Evolutionary conservation across 768 basidiomycete genomes (phyloP).

Genomic region (Holtermanniella nyarrowii): DNA sequence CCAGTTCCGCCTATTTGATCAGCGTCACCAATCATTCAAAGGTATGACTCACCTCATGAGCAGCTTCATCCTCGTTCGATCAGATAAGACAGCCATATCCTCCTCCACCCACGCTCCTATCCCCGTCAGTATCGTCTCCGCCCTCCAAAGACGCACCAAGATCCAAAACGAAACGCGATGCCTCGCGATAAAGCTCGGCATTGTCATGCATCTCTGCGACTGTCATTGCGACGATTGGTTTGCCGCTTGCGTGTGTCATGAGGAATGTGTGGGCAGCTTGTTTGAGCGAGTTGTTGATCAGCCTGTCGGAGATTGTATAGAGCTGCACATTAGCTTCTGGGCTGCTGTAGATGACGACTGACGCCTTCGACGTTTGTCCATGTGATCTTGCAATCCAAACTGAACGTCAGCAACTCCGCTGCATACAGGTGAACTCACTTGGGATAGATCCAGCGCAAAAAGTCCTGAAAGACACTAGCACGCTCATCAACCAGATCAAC

Average conservation of each 20-base stretch:
- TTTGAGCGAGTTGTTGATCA: conserved; percentile 71
- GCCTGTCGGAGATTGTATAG: conserved; percentile 81
- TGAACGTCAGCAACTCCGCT: conserved; percentile 29
- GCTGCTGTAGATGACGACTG: conserved; percentile 4
- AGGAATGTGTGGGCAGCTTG: conserved; percentile 76
- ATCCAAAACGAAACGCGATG: conserved; percentile 82
- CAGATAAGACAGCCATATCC: conserved; percentile 48
- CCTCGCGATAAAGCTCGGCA: conserved; percentile 58
- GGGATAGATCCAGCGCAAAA: conserved; percentile 85
- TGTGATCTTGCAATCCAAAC: conserved; percentile 80
- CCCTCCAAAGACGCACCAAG: conserved; percentile 62
- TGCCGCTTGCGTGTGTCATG: conserved; percentile 81
- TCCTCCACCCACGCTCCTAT: conserved; percentile 23
- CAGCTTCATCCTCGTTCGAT: conserved; percentile 74
- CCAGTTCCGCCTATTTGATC: conserved; percentile 63
- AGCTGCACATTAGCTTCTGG: conserved; percentile 11
- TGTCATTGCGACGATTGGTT: conserved; percentile 83
- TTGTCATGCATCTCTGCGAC: conserved; percentile 85
- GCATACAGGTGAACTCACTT: conserved; percentile 51
- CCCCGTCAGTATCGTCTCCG: conserved; percentile 9
- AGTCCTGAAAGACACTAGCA: conserved; percentile 83
- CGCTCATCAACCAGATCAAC: conserved; percentile 85
- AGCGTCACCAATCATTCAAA: not conserved
- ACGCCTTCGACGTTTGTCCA: conserved; percentile 88
- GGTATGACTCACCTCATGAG: conserved; percentile 50